phyloP scores from a whole-genome alignment of 352 stramenopile genomes.

The Pythium aquatile region DNA sequence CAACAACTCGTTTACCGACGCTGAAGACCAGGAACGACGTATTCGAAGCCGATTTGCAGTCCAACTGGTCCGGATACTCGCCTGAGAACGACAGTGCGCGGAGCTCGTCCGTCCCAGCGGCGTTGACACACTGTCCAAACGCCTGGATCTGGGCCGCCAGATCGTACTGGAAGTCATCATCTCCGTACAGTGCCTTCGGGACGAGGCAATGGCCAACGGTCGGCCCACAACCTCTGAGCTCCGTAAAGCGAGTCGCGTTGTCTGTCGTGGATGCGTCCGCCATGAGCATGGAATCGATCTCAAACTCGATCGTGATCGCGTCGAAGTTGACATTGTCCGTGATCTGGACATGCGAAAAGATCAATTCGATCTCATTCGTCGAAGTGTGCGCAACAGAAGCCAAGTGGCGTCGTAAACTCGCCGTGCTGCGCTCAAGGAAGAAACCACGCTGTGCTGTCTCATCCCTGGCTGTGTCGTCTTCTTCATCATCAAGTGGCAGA shows the following conservation, averaged over 20 bases:
- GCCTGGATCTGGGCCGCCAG: not conserved
- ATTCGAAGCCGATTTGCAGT: not conserved
- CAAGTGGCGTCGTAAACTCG: not conserved
- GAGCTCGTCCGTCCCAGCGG: not conserved
- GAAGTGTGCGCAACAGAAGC: not conserved
- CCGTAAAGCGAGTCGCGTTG: not conserved
- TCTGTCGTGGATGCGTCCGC: not conserved
- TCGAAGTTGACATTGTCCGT: not conserved
- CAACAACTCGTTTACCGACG: not conserved
- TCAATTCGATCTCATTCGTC: not conserved
- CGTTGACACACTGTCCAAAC: not conserved
- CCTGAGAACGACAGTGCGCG: not conserved
- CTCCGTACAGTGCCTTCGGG: not conserved
- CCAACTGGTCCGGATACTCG: not conserved
- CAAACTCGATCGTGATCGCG: constrained; percentile 7
- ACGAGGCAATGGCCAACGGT: not conserved
- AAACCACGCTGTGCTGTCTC: not conserved
- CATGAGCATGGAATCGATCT: not conserved
- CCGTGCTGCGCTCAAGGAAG: not conserved
- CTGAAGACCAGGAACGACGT: not conserved
- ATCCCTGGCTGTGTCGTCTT: not conserved
- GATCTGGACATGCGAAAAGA: constrained; percentile 11
- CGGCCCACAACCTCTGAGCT: not conserved
- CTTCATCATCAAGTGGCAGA: not conserved
- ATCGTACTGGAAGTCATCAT: not conserved